Conservation (phyloP, 1,139 yeast species). For the Geotrichum histeridarum region DNA sequence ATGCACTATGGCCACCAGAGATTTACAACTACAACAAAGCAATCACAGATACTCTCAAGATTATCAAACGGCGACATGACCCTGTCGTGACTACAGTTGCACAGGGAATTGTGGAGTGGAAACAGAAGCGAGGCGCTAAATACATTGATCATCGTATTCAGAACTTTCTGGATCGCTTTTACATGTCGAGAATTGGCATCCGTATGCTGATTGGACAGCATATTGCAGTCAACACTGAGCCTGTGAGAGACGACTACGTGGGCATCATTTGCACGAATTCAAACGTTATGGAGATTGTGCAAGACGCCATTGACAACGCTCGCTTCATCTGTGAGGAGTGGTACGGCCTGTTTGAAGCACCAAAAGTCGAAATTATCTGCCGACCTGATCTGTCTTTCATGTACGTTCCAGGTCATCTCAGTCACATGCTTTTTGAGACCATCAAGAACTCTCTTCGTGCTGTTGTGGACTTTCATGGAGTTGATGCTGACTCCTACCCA, state of each 20-base stretch:
- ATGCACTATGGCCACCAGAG: slow-evolving; percentile 64
- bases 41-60: slow-evolving; percentile 62
- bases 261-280: slow-evolving; percentile 83
- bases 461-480: slow-evolving; percentile 68
- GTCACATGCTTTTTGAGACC: slow-evolving; percentile 83
- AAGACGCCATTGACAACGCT: slow-evolving; percentile 83
- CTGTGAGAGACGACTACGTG: slow-evolving; percentile 58
- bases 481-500: slow-evolving; percentile 59
- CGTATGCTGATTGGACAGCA: slow-evolving; percentile 89
- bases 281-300: slow-evolving; percentile 71
- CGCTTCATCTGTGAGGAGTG: slow-evolving; percentile 83
- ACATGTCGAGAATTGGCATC: slow-evolving; percentile 83
- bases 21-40: slow-evolving; percentile 64
- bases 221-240: slow-evolving; percentile 64
- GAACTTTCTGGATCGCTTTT: slow-evolving; percentile 72
- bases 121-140: slow-evolving; percentile 30
- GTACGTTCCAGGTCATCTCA: slow-evolving; percentile 87
- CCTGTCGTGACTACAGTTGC: slow-evolving; percentile 93
- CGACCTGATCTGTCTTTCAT: slow-evolving; percentile 66
- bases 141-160: slow-evolving; percentile 55
- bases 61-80: slow-evolving; percentile 79
- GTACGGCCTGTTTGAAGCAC: slow-evolving; percentile 77
- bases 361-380: slow-evolving; percentile 70
- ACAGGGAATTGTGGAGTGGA: slow-evolving; percentile 90
- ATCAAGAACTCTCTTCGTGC: slow-evolving; percentile 80